Base-by-base conservation (phyloP, 2,329 filamentous ascomycete genomes). In the Fonsecaea erecta region DNA sequence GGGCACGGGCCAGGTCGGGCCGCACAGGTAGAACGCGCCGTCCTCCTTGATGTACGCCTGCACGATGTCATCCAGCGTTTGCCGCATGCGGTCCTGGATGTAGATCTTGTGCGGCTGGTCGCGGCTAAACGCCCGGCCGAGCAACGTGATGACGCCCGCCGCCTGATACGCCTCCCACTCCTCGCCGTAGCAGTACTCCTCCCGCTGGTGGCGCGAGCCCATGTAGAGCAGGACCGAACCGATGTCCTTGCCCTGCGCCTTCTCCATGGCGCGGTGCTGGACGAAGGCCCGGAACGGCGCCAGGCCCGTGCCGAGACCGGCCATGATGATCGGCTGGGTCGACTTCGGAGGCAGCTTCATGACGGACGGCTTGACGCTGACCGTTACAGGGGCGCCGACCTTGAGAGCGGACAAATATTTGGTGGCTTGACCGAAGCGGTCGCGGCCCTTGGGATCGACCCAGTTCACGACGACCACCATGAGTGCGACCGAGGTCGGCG, bases 231-330 rank as follows among this genome's bases (percentile, higher is more conserved):
- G 86, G 68, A 98, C 95, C 51, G 92, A 83, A 60, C 95, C 95
- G 71, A 99, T 97, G 64, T 95, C 88, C 82, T 96, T 93, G 78
- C 95, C 95, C 78, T 96, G 92, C n/a, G 92, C 89, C 83, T 97
- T 97, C 77, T 99, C 94, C 87, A 96, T 93, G 56, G 95, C 95
- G 64, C 95, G 94, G 82, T 99, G 95, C 81, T 99, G 95, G 53
- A 98, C 90, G 75, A 99, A 99, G 66, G 95, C 95, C 71, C 95
- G 92, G 92, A 99, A 99, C n/a, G 95, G 95, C 1, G 95, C 95
- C 24, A 99, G 89, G 75, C 95, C 95, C 0, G 95, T 99, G 69
- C 95, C 95, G n/a, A 98, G 90, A 78, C 95, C 95, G 9, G 95
- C 95, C 94, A 99, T 97, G 84, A 99, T 97, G 76, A 99, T 88